Evolutionary conservation across 192 early-diverging fungal species (phyloP).

Genomic region (Helicostylum pulchrum): DNA sequence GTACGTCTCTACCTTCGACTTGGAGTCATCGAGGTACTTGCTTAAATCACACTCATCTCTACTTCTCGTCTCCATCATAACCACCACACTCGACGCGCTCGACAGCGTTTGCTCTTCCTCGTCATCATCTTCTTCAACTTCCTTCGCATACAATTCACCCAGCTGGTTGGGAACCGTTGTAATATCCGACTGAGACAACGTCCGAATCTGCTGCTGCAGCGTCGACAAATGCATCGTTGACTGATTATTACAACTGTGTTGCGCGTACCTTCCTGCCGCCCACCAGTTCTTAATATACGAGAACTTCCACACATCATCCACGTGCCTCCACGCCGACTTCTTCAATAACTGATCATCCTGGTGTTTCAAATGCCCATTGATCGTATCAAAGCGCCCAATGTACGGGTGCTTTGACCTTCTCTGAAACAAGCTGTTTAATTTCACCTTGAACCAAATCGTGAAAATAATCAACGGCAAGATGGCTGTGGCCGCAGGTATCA

Average conservation of each 20-base stretch:
- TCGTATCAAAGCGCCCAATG: not conserved
- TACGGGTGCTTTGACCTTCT: constrained; percentile 39
- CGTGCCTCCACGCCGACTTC: not conserved
- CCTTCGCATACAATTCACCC: not conserved
- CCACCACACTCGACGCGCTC: not conserved
- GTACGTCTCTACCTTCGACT: not conserved
- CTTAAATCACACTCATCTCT: not conserved
- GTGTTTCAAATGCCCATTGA: not conserved
- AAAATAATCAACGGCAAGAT: constrained; percentile 42
- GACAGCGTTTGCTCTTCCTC: not conserved
- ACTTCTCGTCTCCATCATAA: not conserved
- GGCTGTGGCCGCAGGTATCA: constrained; percentile 37
- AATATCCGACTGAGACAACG: not conserved
- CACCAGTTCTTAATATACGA: constrained; percentile 27
- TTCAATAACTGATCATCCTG: not conserved
- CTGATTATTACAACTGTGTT: not conserved
- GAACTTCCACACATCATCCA: constrained; percentile 29
- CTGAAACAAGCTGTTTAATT: constrained; percentile 43
- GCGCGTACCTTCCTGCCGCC: constrained; percentile 15
- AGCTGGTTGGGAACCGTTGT: not conserved
- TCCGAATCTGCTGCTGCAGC: not conserved
- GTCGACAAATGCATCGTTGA: not conserved
- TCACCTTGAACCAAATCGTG: constrained; percentile 46
- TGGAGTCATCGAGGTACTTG: constrained; percentile 1
- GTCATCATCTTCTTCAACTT: not conserved